Base-by-base conservation (phyloP, 108 stramenopile species). In the Fragilaria radians region DNA sequence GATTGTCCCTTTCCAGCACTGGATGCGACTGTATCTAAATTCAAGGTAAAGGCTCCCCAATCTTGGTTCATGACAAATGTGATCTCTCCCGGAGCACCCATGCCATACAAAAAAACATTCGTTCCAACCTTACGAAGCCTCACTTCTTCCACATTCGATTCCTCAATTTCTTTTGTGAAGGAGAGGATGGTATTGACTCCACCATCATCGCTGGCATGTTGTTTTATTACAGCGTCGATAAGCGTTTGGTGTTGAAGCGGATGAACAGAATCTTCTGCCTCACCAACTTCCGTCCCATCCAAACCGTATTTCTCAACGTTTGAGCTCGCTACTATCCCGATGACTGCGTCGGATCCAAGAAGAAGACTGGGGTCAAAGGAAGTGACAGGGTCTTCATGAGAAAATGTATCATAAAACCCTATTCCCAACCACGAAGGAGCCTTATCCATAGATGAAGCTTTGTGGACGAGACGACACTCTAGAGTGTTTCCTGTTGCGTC, bases 361-460 rank as follows among this genome's bases (percentile, higher is more conserved):
- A 69, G 62, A 28, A 67, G 57, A 1, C 26, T 25, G 4, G 25
- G n/a, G 0, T 28, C 46, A n/a, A n/a, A n/a, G 1, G 62, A 31
- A 2, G n/a, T 54, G 51, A 56, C 47, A 51, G 57, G 57, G 17
- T 19, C 29, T 3, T 48, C 42, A 28, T 67, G 32, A 22, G 28
- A 18, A 26, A 45, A 48, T 22, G 46, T 34, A 42, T 67, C 46
- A 17, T 59, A 67, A 32, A 67, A 47, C 1, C 57, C 66, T 56
- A 67, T 59, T 22, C 53, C 66, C 17, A 67, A 32, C 57, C 58
- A 67, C 14, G 66, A 52, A 14, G 66, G 66, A 25, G 66, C 66
- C 51, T 59, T 57, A 9, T 67, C 66, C 24, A 59, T 34, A 51
- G 47, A 49, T 21, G 55, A 36, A 2, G 66, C 57, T 3, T 1